phyloP scores from a whole-genome alignment of 305 asterid species.

The Rubia tinctorum region DNA sequence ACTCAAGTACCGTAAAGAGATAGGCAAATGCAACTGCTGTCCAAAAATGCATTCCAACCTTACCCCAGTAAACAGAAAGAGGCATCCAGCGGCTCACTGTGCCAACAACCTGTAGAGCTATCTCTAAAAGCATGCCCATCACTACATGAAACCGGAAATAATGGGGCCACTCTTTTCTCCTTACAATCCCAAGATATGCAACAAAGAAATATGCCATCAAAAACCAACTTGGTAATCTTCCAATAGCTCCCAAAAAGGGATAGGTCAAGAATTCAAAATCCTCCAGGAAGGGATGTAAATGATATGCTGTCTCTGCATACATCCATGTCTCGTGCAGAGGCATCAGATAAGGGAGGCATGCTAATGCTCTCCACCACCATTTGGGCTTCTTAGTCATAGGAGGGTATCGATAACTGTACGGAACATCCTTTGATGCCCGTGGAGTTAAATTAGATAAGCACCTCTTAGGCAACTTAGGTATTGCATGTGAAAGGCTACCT shows the following conservation, averaged over 20 bases:
- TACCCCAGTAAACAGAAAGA: conserved; percentile 66
- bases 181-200: conserved; percentile 73
- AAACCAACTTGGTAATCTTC: conserved; percentile 76
- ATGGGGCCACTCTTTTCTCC: conserved; percentile 91
- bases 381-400: conserved; percentile 69
- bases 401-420: conserved; percentile 45
- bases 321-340: conserved; percentile 88
- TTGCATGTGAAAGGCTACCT: conserved; percentile 18
- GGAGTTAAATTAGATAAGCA: conserved; percentile 8
- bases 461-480: conserved; percentile 15
- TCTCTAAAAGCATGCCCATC: conserved; percentile 82
- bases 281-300: conserved; percentile 68
- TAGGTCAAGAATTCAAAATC: conserved; percentile 58
- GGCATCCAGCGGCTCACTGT: conserved; percentile 87
- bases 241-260: conserved; percentile 60
- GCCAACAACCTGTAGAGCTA: conserved; percentile 68
- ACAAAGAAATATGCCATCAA: conserved; percentile 71
- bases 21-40: conserved; percentile 56
- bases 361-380: conserved; percentile 91
- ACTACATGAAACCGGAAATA: conserved; percentile 84
- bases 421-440: conserved; percentile 21
- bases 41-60: conserved; percentile 89
- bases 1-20: conserved; percentile 76
- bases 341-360: conserved; percentile 83
- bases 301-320: conserved; percentile 75